Evolutionary conservation across 2,329 filamentous ascomycete genomes (phyloP).

Genomic region (Neonectria coccinea): DNA sequence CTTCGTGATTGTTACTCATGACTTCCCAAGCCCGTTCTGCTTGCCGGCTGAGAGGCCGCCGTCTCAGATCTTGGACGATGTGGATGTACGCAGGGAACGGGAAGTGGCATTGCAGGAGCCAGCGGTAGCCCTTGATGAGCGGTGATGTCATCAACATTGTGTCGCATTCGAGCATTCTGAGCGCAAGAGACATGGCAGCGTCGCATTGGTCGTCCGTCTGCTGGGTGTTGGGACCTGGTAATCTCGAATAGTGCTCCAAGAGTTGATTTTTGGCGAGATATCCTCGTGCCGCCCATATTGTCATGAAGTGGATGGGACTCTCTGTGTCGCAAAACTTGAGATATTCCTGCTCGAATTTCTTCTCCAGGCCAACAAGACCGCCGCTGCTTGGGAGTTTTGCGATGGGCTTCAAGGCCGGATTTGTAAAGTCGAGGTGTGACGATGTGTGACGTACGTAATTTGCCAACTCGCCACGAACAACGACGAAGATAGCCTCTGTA

Average conservation of each 20-base stretch:
- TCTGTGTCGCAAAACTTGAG: constrained; percentile 55
- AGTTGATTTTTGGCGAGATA: constrained; percentile 63
- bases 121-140: constrained; percentile 50
- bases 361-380: constrained; percentile 52
- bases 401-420: constrained; percentile 47
- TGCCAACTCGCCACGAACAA: constrained; percentile 55
- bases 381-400: constrained; percentile 40
- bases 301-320: constrained; percentile 56
- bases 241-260: constrained; percentile 58
- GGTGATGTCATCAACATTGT: constrained; percentile 48
- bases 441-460: constrained; percentile 52
- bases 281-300: constrained; percentile 52
- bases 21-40: constrained; percentile 49
- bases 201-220: constrained; percentile 48
- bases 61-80: constrained; percentile 51
- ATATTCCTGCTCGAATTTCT: constrained; percentile 59
- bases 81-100: constrained; percentile 57
- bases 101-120: constrained; percentile 53
- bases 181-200: constrained; percentile 46
- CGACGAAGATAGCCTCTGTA: constrained; percentile 57
- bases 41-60: constrained; percentile 34
- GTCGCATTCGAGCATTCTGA: constrained; percentile 53
- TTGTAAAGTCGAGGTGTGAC: constrained; percentile 52
- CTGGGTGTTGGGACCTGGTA: constrained; percentile 30
- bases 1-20: constrained; percentile 49